A percentile compares a stretch with the other conserved stretches of the same genome.
Conservation (phyloP, 2,329 filamentous ascomycete species). For the Alternaria infectoria region DNA sequence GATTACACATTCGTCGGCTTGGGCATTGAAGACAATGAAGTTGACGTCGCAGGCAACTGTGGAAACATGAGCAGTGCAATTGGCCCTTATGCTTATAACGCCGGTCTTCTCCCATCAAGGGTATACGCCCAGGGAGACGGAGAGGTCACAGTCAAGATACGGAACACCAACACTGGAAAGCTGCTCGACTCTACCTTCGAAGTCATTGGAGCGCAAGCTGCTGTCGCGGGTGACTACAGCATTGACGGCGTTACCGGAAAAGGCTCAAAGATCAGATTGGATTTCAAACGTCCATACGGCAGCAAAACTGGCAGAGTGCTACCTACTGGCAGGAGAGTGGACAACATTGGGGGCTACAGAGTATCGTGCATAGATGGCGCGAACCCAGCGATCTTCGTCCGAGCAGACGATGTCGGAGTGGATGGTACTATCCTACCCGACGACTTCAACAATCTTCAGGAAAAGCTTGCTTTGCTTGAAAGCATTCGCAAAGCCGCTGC, state of each 20-base stretch:
- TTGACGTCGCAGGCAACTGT: constrained; percentile 75
- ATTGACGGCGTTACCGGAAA: constrained; percentile 70
- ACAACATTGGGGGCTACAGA: constrained; percentile 57
- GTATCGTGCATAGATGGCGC: constrained; percentile 68
- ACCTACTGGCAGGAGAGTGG: constrained; percentile 64
- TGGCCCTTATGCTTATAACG: constrained; percentile 69
- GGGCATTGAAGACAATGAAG: constrained; percentile 64
- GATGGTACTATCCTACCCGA: constrained; percentile 61
- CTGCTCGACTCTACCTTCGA: constrained; percentile 65
- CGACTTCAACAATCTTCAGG: constrained; percentile 58
- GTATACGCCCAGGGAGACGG: constrained; percentile 36
- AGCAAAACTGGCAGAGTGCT: constrained; percentile 68
- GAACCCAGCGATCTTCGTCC: constrained; percentile 69
- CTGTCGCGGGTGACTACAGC: constrained; percentile 60
- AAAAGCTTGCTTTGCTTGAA: constrained; percentile 61
- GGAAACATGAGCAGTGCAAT: constrained; percentile 78
- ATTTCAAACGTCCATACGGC: constrained; percentile 68
- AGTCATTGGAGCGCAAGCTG: constrained; percentile 57
- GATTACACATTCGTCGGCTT: constrained; percentile 76
- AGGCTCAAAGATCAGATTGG: constrained; percentile 63
- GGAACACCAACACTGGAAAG: constrained; percentile 76
- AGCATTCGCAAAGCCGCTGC: constrained; percentile 64
- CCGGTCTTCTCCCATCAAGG: constrained; percentile 53
- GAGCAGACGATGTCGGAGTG: constrained; percentile 60
- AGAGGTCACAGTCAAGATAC: constrained; percentile 62